A percentile compares a stretch with the other conserved stretches of the same genome.
These are phyloP conservation scores for Liquidambar formosana DNA, from an alignment of 164 flowering plant species.

Conservation along the genomic window DNA sequence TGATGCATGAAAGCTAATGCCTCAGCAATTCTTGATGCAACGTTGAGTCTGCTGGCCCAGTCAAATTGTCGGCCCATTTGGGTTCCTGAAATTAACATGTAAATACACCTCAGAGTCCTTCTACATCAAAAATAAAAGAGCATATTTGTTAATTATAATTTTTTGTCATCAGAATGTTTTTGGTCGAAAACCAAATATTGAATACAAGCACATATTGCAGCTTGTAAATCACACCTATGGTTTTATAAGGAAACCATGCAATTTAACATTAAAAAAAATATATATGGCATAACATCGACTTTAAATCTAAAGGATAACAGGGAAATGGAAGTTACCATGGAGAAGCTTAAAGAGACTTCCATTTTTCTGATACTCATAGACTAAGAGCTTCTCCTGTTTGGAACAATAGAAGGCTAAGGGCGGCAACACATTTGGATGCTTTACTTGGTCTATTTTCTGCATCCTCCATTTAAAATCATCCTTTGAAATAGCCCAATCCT, in stretches of 20 bases:
- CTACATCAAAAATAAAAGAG: not conserved
- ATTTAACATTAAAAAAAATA: too few relatives aligned
- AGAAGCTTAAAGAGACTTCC: slow-evolving; percentile 45
- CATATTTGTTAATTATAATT: too few relatives aligned
- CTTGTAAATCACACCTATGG: too few relatives aligned
- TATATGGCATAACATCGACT: too few relatives aligned
- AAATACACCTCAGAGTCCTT: not conserved
- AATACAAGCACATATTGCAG: too few relatives aligned
- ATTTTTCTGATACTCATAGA: slow-evolving; percentile 47
- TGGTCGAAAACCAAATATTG: too few relatives aligned
- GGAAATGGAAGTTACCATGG: slow-evolving; percentile 28
- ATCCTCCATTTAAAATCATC: slow-evolving; percentile 53
- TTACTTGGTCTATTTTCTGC: slow-evolving; percentile 48
- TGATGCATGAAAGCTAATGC: slow-evolving; percentile 48
- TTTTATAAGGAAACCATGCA: too few relatives aligned
- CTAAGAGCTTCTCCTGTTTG: slow-evolving; percentile 47
- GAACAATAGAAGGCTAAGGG: slow-evolving; percentile 48
- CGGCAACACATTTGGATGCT: slow-evolving; percentile 60
- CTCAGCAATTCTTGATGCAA: slow-evolving; percentile 36
- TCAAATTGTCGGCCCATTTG: slow-evolving; percentile 23
- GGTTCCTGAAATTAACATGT: slow-evolving; percentile 22
- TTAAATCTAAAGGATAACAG: not conserved
- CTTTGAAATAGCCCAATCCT: slow-evolving; percentile 51
- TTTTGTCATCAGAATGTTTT: too few relatives aligned
- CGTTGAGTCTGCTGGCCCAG: slow-evolving; percentile 40